phyloP scores from a whole-genome alignment of 495 filamentous ascomycete species.

The Clavariopsis aquatica region DNA sequence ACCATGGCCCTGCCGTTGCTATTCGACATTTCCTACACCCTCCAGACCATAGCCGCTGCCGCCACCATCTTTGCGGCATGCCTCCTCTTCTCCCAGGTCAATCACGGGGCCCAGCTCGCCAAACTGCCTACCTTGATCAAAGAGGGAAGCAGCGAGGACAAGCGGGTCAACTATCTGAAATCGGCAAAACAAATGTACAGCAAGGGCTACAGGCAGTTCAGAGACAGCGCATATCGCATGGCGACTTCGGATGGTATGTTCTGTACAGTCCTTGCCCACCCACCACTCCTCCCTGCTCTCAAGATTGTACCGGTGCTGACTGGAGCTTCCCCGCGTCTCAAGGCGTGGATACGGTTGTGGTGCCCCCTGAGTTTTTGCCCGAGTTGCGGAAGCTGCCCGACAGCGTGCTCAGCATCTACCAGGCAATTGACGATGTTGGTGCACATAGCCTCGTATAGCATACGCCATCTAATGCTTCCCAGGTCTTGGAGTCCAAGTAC shows the following conservation, averaged over 20 bases:
- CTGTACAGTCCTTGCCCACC: too few species aligned
- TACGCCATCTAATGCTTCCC: not conserved
- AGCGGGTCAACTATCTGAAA: conserved; percentile 2
- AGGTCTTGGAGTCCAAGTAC: conserved; percentile 34
- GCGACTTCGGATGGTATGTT: conserved; percentile 10
- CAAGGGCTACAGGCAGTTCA: conserved; percentile 28
- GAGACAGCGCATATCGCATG: conserved; percentile 23
- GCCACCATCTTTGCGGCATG: conserved; percentile 19
- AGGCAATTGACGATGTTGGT: conserved; percentile 19
- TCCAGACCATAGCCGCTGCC: conserved; percentile 21
- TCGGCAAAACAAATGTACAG: conserved; percentile 26
- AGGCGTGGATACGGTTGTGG: conserved; percentile 17
- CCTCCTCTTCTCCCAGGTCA: conserved; percentile 11
- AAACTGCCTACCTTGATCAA: conserved; percentile 17
- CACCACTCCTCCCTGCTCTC: not conserved
- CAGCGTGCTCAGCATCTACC: conserved; percentile 19
- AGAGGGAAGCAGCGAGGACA: conserved; percentile 7
- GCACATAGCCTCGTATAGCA: not conserved
- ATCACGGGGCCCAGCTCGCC: conserved; percentile 16
- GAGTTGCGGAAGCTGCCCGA: conserved; percentile 28
- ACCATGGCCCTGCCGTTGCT: too few species aligned
- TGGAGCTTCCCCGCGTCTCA: not conserved
- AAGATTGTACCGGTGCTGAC: not conserved
- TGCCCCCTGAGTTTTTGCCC: conserved; percentile 19
- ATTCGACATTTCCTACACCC: conserved; percentile 4